phyloP scores from a whole-genome alignment of 148 eudicot genomes.

The Gaultheria prostrata region DNA sequence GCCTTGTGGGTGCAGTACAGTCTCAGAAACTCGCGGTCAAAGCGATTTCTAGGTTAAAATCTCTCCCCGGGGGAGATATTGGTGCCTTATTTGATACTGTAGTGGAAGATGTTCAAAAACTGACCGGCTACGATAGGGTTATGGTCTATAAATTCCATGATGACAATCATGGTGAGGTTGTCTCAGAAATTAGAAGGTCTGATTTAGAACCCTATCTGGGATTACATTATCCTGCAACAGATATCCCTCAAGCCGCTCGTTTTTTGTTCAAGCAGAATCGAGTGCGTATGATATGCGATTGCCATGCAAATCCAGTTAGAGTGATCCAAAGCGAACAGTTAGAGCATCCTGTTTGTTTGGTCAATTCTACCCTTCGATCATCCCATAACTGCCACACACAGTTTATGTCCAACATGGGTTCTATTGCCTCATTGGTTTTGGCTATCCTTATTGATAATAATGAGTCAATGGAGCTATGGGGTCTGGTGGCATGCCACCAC shows the following conservation, averaged over 20 bases:
- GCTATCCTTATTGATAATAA: conserved; percentile 29
- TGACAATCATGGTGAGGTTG: conserved; percentile 47
- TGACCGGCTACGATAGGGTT: conserved; percentile 44
- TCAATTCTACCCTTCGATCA: conserved; percentile 43
- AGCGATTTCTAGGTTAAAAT: conserved; percentile 38
- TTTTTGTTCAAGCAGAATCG: conserved; percentile 45
- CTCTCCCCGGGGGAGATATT: conserved; percentile 40
- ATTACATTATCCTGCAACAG: conserved; percentile 44
- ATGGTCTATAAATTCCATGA: conserved; percentile 50
- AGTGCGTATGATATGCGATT: conserved; percentile 38
- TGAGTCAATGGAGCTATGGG: conserved; percentile 35
- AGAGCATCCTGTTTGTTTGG: conserved; percentile 35
- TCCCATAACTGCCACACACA: conserved; percentile 34
- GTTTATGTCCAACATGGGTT: conserved; percentile 45
- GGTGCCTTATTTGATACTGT: conserved; percentile 37
- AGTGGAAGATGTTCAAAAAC: conserved; percentile 39
- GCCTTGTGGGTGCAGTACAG: conserved; percentile 30
- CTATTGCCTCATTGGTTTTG: conserved; percentile 38
- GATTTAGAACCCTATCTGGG: conserved; percentile 45
- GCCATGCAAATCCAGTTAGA: conserved; percentile 29
- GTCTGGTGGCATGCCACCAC: conserved; percentile 44
- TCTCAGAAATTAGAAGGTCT: conserved; percentile 34
- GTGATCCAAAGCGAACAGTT: conserved; percentile 29
- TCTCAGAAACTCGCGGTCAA: conserved; percentile 39
- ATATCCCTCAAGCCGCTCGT: conserved; percentile 45